These are phyloP conservation scores for Firmiana major DNA, from an alignment of 345 rosid species.

Conservation along the genomic window DNA sequence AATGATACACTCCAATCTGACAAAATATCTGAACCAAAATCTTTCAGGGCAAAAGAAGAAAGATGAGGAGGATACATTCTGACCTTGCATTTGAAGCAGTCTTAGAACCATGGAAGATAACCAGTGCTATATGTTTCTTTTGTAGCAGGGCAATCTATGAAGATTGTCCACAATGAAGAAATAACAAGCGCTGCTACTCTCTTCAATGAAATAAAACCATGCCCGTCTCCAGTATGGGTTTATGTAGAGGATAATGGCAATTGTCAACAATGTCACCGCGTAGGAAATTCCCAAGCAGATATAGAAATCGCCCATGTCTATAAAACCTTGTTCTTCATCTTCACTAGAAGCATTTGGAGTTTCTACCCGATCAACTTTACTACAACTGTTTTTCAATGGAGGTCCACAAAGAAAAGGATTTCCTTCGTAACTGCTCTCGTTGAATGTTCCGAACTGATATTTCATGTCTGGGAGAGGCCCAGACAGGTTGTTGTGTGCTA, in stretches of 20 bases:
- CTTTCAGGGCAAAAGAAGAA: too few species aligned
- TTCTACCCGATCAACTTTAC: not conserved
- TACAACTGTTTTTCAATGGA: not conserved
- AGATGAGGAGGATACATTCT: not conserved
- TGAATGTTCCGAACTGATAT: slow-evolving; percentile 17
- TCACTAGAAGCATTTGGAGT: not conserved
- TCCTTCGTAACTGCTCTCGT: slow-evolving; percentile 11
- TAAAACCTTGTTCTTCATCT: too few species aligned
- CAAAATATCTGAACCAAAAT: too few species aligned
- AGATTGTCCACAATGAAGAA: not conserved
- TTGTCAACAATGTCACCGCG: not conserved
- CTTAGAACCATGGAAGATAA: not conserved
- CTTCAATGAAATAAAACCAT: not conserved
- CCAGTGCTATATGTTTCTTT: not conserved
- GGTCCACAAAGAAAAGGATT: slow-evolving; percentile 29
- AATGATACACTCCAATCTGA: not conserved
- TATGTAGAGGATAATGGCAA: not conserved
- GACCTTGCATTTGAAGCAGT: not conserved
- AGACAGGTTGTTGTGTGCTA: not conserved
- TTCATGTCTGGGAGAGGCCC: not conserved
- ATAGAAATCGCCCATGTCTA: not conserved
- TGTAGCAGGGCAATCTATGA: not conserved
- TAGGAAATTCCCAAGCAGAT: not conserved
- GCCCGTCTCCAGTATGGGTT: slow-evolving; percentile 4
- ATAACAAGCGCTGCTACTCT: too few species aligned